A percentile compares a stretch with the other conserved stretches of the same genome.
Conservation (phyloP, 2,329 filamentous ascomycete species). For the Cercospora nicotianae region DNA sequence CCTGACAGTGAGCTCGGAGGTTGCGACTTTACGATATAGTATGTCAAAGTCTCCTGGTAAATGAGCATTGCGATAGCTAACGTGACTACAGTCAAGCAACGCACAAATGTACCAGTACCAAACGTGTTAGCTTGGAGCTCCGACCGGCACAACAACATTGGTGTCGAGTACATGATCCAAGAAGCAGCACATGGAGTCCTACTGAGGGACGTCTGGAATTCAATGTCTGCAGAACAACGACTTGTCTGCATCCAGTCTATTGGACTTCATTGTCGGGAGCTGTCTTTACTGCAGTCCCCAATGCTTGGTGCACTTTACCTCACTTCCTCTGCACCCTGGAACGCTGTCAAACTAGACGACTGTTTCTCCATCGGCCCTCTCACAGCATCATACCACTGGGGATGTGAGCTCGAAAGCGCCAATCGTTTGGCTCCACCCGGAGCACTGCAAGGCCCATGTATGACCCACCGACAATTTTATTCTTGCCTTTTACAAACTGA, state of each 20-base stretch:
- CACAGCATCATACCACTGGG: not conserved
- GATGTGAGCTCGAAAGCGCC: not conserved
- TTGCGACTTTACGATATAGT: conserved; percentile 1
- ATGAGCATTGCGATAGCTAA: not conserved
- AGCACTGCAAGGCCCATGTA: not conserved
- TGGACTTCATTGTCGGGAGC: not conserved
- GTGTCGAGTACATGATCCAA: conserved; percentile 1
- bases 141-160: not conserved
- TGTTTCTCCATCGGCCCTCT: not conserved
- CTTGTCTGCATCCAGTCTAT: not conserved
- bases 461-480: not conserved
- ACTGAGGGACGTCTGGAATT: not conserved
- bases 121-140: not conserved
- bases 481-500: not conserved
- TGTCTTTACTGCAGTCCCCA: not conserved
- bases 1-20: not conserved
- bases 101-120: not conserved
- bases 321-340: not conserved
- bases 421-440: not conserved
- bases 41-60: too few relatives aligned
- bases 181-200: not conserved
- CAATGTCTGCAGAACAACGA: not conserved
- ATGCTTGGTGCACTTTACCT: not conserved
- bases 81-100: not conserved
- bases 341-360: not conserved